Evolutionary conservation across 768 basidiomycete species (phyloP), one percentile per base, ranked within the genome.

Genomic region (Tephrocybe sp.): DNA sequence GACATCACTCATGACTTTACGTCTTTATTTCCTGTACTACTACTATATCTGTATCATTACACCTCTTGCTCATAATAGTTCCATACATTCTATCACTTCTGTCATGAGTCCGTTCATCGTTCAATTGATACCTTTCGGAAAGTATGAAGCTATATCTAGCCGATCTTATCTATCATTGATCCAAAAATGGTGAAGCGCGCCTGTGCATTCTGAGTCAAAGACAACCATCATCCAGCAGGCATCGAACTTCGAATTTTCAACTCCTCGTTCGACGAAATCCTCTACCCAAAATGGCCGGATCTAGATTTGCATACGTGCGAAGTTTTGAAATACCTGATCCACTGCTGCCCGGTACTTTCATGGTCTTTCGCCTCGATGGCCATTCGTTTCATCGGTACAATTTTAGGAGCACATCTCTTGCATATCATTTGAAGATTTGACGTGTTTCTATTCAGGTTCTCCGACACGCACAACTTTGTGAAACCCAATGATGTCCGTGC

Each of bases 401-500:
- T 20, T 26, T 36, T 34, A 26, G 23, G 17, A 20, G 33, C 14
- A 7, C 40, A n/a, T 41, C 16, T 31, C 17, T 14, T 32, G 17
- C 30, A 23, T 23, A 31, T 9, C 3, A 48, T 39, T 39, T 35
- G 39, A 30, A 22, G 33, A 16, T 17, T 34, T 26, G 5, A 47
- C 5, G 26, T 54, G 51, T 20, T 39, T 13, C 32, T 13, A 42
- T 11, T 34, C 58, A 96, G 93, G 42, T 92, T 99, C 63, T 88
- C 94, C 1, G 89, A 91, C 12, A 74, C 74, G 20, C 95, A 99
- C 62, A 65, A 64, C 0, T 98, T 98, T 63, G 64, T 69, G 6
- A 99, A 98, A 62, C 97, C 97, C 1, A 99, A 98, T 67, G 97
- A 99, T 68, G 66, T 76, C 44, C 81, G 87, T 11, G 97, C 93